A percentile compares a stretch with the other conserved stretches of the same genome.
These are phyloP conservation scores for Blastobotrys serpentis DNA, from an alignment of 1,139 yeast species.

Conservation along the genomic window DNA sequence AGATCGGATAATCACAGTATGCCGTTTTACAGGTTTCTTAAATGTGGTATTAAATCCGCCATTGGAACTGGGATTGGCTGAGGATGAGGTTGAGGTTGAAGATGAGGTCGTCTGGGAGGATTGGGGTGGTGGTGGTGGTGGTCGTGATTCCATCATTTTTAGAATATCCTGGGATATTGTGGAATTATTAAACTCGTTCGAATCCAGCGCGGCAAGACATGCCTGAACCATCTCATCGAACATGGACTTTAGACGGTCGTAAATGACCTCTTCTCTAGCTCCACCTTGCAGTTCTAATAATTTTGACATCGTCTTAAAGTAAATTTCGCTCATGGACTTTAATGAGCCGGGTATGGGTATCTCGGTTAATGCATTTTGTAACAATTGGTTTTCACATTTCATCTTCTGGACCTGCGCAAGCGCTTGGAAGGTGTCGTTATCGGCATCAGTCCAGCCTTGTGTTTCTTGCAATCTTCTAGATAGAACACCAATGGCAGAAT, in stretches of 20 bases:
- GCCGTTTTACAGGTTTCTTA: conserved; percentile 21
- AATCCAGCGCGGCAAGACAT: neutral
- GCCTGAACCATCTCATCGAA: conserved; percentile 10
- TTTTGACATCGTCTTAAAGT: conserved; percentile 10
- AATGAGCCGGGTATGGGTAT: conserved; percentile 19
- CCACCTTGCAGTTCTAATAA: conserved; percentile 6
- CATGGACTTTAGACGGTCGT: conserved; percentile 2
- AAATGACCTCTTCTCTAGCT: conserved; percentile 4
- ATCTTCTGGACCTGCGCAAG: conserved; percentile 24
- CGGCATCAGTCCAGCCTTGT: conserved; percentile 29
- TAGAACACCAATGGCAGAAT: conserved; percentile 22
- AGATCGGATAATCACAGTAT: conserved; percentile 24
- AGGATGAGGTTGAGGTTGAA: neutral
- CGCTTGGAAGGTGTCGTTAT: conserved; percentile 22
- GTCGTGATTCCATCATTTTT: neutral
- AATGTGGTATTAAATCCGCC: conserved; percentile 14
- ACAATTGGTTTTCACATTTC: conserved; percentile 19
- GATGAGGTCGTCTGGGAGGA: neutral
- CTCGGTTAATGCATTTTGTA: conserved; percentile 18
- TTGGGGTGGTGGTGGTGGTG: neutral
- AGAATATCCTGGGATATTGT: conserved; percentile 6
- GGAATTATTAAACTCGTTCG: conserved; percentile 9
- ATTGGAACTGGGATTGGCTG: neutral
- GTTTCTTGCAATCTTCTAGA: conserved; percentile 28
- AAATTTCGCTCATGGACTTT: conserved; percentile 14